A percentile compares a stretch with the other conserved stretches of the same genome.
These are phyloP conservation scores for Monosporascus sp. DNA, from an alignment of 2,329 filamentous ascomycete species.

Conservation along the genomic window DNA sequence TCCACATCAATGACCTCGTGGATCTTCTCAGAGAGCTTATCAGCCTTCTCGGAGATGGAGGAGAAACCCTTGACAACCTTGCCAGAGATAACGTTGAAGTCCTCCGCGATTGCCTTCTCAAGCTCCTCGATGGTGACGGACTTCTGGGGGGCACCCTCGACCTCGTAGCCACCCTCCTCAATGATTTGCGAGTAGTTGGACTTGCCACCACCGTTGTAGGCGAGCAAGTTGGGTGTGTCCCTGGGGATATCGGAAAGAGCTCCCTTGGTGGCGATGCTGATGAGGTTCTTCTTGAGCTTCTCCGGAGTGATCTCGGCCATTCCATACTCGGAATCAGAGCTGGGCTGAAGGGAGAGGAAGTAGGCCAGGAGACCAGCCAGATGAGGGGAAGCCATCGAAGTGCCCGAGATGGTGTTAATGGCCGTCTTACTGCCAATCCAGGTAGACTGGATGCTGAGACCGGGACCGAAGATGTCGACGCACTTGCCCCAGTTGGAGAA, in stretches of 20 bases:
- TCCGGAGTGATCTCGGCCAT: slow-evolving; percentile 85
- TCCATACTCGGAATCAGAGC: slow-evolving; percentile 83
- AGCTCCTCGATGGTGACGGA: slow-evolving; percentile 49
- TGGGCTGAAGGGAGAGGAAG: slow-evolving; percentile 92
- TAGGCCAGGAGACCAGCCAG: slow-evolving; percentile 95
- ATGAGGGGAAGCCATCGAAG: slow-evolving; percentile 98
- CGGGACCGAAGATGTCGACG: slow-evolving; percentile 98
- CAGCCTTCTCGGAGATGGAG: slow-evolving; percentile 48
- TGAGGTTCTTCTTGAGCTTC: slow-evolving; percentile 86
- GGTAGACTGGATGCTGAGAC: slow-evolving; percentile 93
- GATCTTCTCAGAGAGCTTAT: slow-evolving; percentile 59
- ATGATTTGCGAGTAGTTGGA: slow-evolving; percentile 86
- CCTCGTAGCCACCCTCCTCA: slow-evolving; percentile 64
- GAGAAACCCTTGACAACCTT: slow-evolving; percentile 51
- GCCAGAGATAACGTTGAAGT: slow-evolving; percentile 55
- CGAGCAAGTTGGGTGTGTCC: slow-evolving; percentile 89
- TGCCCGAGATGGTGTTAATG: slow-evolving; percentile 98
- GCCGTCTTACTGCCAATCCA: slow-evolving; percentile 97
- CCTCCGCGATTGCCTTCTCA: slow-evolving; percentile 54
- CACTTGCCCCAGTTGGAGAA: slow-evolving; percentile 99
- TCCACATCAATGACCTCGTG: slow-evolving; percentile 57
- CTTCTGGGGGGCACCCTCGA: slow-evolving; percentile 33
- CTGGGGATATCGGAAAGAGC: slow-evolving; percentile 75
- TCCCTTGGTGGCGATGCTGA: slow-evolving; percentile 74
- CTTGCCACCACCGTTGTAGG: slow-evolving; percentile 96